Evolutionary conservation across 306 rosid genomes (phyloP).

Genomic region (Corylus americana): DNA sequence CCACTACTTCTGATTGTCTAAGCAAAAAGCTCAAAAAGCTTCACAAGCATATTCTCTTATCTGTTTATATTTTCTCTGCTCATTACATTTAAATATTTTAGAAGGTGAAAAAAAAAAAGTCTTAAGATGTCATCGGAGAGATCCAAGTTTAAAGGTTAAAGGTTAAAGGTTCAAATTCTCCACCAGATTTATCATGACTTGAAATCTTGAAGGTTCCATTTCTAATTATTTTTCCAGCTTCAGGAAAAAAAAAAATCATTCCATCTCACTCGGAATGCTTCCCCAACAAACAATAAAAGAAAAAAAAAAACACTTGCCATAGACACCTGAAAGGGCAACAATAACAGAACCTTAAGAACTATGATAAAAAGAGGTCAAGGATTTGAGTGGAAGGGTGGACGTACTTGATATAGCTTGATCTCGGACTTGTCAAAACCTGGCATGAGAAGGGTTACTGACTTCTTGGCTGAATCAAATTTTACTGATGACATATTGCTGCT

Average conservation of each 20-base stretch:
- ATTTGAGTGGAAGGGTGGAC: constrained; percentile 18
- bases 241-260: neutral
- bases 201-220: neutral
- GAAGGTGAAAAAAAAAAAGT: neutral
- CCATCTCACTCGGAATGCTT: constrained; percentile 19
- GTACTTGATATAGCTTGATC: constrained; percentile 88
- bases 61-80: neutral
- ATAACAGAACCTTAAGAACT: constrained; percentile 7
- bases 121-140: neutral
- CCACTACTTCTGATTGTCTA: neutral
- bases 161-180: neutral
- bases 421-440: constrained; percentile 95
- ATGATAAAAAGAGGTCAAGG: neutral
- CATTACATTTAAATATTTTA: neutral
- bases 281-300: neutral
- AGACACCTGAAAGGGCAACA: neutral
- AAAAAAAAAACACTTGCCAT: neutral
- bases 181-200: neutral
- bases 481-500: constrained; percentile 45
- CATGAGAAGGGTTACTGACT: constrained; percentile 75
- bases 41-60: neutral
- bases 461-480: constrained; percentile 63
- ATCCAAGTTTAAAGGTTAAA: neutral
- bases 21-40: neutral
- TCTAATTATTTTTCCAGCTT: constrained; percentile 5